Evolutionary conservation across 345 rosid species (phyloP).

Genomic region (Turritis glabra): DNA sequence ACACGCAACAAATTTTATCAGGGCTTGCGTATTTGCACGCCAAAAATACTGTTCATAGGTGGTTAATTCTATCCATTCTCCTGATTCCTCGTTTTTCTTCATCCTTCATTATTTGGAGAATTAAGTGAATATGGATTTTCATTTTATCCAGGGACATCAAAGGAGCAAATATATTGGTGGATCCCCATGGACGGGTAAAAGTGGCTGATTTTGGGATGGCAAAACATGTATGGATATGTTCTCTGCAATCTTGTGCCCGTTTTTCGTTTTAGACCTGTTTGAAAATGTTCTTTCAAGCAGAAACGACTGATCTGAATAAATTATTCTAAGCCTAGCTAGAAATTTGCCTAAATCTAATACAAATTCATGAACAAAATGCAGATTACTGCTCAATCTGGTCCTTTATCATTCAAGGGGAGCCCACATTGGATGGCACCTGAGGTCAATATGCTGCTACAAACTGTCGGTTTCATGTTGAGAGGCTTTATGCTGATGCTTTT

Average conservation of each 20-base stretch:
- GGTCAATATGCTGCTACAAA: conserved; percentile 44
- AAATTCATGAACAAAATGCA: conserved; percentile 41
- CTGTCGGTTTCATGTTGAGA: background rate
- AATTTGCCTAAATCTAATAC: conserved; percentile 24
- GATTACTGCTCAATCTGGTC: conserved; percentile 84
- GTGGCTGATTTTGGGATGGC: conserved; percentile 83
- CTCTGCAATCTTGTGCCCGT: conserved; percentile 1
- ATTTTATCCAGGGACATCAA: conserved; percentile 65
- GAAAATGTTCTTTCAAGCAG: background rate
- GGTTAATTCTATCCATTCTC: conserved; percentile 1
- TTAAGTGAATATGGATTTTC: background rate
- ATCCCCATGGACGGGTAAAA: conserved; percentile 77
- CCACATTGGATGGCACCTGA: conserved; percentile 98
- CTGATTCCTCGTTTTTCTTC: conserved; percentile 8
- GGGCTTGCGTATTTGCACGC: conserved; percentile 78
- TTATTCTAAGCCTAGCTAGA: background rate
- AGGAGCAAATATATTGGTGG: conserved; percentile 87
- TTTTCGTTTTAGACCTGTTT: background rate
- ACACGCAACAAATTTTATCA: conserved; percentile 74
- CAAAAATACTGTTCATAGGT: conserved; percentile 79
- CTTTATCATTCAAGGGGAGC: conserved; percentile 79
- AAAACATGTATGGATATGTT: conserved; percentile 52
- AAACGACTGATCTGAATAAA: background rate
- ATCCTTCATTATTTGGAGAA: background rate
- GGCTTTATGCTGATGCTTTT: conserved; percentile 19